Base-by-base conservation (phyloP, 176 grass and related monocot genomes). In the Aegilops umbellulata region DNA sequence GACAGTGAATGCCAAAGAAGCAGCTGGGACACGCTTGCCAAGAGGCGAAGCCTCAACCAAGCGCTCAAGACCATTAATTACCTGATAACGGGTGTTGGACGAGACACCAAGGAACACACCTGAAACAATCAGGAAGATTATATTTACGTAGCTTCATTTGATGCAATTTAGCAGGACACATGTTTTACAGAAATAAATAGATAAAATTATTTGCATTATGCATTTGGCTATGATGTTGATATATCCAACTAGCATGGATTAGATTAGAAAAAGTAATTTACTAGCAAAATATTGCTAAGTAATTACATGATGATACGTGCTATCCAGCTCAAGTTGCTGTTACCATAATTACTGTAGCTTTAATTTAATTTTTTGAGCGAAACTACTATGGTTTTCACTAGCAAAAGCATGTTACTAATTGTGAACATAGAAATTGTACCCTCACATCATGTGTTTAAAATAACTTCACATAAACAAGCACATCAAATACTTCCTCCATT, bases 21-120 rank as follows among this genome's bases (percentile, higher is more conserved):
- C 83, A 60, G 93, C 67, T n/a, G 95, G 95, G 65, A 86, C 85
- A 77, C 82, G 83, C 81, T 85, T 98, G 14, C 87, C 93, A 76
- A 98, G 73, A 24, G 89, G 89, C 61, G 95, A 98, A 79, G 80
- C 91, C 93, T 98, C 93, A 71, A 95, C 95, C 77, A 98, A 46
- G 7, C 87, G 80, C 86, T 98, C 93, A 8, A 98, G 83, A 2
- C 93, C 93, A 87, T 95, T 98, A 85, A 98, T 95, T 76, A 98
- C 93, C 60, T 98, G 95, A 77, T 98, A 98, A 26, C 95, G 89
- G 22, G 93, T 98, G 81, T 98, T 95, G 47, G 95, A 94, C 73
- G 95, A 98, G 70, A 95, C 91, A 61, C 72, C 95, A 75, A 98
- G 93, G 85, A 98, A 98, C 27, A 69, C 93, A 71, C 95, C 93